A percentile compares a stretch with the other conserved stretches of the same genome.
These are phyloP conservation scores for Tricholomella constricta DNA, from an alignment of 768 basidiomycete species.

Conservation along the genomic window DNA sequence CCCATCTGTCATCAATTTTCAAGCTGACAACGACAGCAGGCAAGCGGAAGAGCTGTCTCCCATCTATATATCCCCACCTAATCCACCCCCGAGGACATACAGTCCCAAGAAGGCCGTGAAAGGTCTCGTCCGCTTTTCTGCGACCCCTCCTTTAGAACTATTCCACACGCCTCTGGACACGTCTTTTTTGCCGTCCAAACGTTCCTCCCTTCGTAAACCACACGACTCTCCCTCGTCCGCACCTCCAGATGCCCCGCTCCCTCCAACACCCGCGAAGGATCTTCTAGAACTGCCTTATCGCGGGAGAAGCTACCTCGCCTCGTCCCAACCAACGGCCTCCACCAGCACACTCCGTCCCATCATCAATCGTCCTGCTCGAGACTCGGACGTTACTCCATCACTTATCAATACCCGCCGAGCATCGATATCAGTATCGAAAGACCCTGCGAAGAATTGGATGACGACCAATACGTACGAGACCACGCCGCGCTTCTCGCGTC, in stretches of 20 bases:
- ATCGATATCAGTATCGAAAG: constrained; percentile 10
- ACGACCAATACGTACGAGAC: constrained; percentile 33
- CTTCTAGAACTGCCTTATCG: background rate
- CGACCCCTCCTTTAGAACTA: background rate
- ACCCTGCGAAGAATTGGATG: constrained; percentile 37
- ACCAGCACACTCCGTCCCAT: background rate
- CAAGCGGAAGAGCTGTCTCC: background rate
- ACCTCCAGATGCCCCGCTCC: background rate
- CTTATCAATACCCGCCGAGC: background rate
- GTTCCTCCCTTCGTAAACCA: background rate
- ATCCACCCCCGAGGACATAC: background rate
- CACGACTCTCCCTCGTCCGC: background rate
- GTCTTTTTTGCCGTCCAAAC: background rate
- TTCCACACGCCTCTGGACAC: background rate
- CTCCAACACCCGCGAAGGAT: background rate
- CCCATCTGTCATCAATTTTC: constrained; percentile 10
- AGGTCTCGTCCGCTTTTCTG: constrained; percentile 9
- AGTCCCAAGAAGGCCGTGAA: constrained; percentile 5
- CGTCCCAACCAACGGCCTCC: background rate
- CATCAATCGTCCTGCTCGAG: background rate
- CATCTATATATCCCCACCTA: background rate
- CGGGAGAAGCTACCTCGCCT: background rate
- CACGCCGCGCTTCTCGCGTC: constrained; percentile 43
- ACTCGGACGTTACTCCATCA: background rate
- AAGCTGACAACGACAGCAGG: background rate